These are phyloP conservation scores for Dispira simplex DNA, from an alignment of 192 early-diverging fungal genomes.

Conservation along the genomic window DNA sequence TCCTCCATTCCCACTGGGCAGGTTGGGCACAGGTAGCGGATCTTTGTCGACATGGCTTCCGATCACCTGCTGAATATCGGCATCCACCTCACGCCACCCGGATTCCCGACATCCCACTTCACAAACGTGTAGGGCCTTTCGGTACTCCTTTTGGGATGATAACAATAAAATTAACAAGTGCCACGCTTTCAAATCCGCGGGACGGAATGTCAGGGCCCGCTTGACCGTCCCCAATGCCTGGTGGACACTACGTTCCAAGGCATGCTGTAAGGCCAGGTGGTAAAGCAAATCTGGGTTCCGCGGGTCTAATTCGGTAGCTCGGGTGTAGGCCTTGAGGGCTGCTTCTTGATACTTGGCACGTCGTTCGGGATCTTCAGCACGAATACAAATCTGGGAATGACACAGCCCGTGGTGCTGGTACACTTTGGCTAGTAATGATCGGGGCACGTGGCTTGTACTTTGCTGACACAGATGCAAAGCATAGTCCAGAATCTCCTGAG, in stretches of 20 bases:
- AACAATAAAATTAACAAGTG: slow-evolving; percentile 51
- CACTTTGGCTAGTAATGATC: slow-evolving; percentile 16
- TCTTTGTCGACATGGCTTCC: slow-evolving; percentile 7
- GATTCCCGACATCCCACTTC: slow-evolving; percentile 43
- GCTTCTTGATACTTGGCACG: slow-evolving; percentile 43
- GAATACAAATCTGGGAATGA: slow-evolving; percentile 12
- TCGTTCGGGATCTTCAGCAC: slow-evolving; percentile 38
- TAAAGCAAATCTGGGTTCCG: slow-evolving; percentile 40
- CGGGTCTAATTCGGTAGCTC: slow-evolving; percentile 33
- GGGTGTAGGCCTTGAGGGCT: slow-evolving; percentile 33
- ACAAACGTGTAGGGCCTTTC: slow-evolving; percentile 43
- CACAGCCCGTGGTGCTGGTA: slow-evolving; percentile 24
- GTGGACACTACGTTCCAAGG: slow-evolving; percentile 41
- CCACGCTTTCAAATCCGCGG: slow-evolving; percentile 49
- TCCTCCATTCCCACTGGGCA: slow-evolving; percentile 7
- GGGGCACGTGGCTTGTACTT: slow-evolving; percentile 6
- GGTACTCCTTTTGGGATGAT: slow-evolving; percentile 48
- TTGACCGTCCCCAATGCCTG: slow-evolving; percentile 36
- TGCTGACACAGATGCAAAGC: slow-evolving; percentile 5
- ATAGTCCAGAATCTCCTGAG: slow-evolving; percentile 12
- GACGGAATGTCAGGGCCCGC: slow-evolving; percentile 32
- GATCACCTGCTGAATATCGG: slow-evolving; percentile 13
- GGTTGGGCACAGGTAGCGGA: slow-evolving; percentile 13
- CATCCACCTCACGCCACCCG: slow-evolving; percentile 25
- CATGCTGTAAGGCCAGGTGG: slow-evolving; percentile 50